These are phyloP conservation scores for Salix koriyanagi DNA, from an alignment of 345 rosid genomes.

Conservation along the genomic window DNA sequence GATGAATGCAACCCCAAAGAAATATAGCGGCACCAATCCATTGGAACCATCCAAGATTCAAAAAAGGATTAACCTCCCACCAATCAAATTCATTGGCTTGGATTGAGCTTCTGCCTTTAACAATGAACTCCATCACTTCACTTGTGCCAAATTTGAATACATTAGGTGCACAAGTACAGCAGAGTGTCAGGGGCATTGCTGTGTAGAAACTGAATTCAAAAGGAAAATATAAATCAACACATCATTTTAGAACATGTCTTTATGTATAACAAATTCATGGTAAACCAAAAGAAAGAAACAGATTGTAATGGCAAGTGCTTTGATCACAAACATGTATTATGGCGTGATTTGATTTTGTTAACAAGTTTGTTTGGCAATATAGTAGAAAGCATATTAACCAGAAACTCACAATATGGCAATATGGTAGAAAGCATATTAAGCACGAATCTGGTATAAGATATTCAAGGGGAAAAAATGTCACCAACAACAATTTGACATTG, in stretches of 20 bases:
- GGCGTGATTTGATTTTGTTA: not conserved
- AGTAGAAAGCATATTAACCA: not conserved
- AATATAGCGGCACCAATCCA: constrained; percentile 60
- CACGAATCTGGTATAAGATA: not conserved
- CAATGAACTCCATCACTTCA: constrained; percentile 40
- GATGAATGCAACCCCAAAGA: constrained; percentile 78
- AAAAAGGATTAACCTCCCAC: constrained; percentile 36
- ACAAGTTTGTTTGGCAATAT: not conserved
- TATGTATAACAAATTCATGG: not conserved
- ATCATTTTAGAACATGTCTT: not conserved
- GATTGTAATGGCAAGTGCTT: not conserved
- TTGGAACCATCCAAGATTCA: constrained; percentile 51
- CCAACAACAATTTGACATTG: not conserved
- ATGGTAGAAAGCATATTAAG: not conserved
- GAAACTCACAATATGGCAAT: too few species aligned
- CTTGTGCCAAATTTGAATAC: constrained; percentile 37
- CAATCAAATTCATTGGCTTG: constrained; percentile 30
- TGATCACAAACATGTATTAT: not conserved
- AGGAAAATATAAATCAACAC: constrained; percentile 1
- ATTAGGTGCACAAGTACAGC: constrained; percentile 39
- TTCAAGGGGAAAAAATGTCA: not conserved
- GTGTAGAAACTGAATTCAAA: constrained; percentile 48
- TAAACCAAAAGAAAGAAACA: not conserved
- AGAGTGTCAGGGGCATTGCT: constrained; percentile 60
- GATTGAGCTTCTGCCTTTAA: constrained; percentile 36